Percentiles rank a stretch among this genome's conserved stretches.
These are phyloP conservation scores for Huntiella decipiens DNA, from an alignment of 2,329 filamentous ascomycete species.

Conservation along the genomic window DNA sequence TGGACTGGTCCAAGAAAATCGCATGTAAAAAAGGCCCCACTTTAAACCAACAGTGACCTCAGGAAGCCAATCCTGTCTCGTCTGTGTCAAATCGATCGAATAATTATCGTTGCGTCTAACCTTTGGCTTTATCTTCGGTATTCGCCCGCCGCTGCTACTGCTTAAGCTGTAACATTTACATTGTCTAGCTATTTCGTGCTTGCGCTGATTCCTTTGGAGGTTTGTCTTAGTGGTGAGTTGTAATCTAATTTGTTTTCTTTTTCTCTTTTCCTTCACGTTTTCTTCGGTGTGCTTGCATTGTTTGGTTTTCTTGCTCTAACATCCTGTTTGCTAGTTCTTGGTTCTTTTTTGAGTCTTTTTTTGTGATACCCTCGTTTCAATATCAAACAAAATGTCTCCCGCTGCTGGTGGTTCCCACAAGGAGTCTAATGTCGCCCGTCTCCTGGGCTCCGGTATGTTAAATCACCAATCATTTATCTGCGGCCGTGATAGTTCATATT, in stretches of 20 bases:
- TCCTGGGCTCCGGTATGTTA: constrained; percentile 67
- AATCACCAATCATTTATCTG: neutral
- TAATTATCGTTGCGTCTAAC: constrained; percentile 3
- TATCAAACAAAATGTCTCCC: constrained; percentile 31
- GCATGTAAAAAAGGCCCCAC: too few species aligned
- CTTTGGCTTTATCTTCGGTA: constrained; percentile 8
- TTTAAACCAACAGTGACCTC: neutral
- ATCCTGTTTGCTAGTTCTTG: neutral
- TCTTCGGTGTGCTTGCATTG: neutral
- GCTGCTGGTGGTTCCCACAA: constrained; percentile 39
- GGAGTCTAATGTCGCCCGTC: constrained; percentile 74
- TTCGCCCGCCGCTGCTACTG: constrained; percentile 5
- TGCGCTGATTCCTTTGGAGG: neutral
- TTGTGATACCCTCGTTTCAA: constrained; percentile 1
- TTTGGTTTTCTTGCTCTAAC: neutral
- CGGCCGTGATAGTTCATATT: neutral
- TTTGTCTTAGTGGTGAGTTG: constrained; percentile 1
- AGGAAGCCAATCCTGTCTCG: constrained; percentile 3
- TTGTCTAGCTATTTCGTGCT: neutral
- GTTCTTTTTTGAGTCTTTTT: constrained; percentile 6
- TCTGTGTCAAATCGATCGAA: constrained; percentile 3
- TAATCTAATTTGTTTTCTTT: neutral
- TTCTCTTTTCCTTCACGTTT: constrained; percentile 3
- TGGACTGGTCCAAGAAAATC: too few species aligned
- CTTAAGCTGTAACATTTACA: neutral